A percentile compares a stretch with the other conserved stretches of the same genome.
These are phyloP conservation scores for Nakazawaea ernobii DNA, from an alignment of 805 yeast species.

Conservation along the genomic window DNA sequence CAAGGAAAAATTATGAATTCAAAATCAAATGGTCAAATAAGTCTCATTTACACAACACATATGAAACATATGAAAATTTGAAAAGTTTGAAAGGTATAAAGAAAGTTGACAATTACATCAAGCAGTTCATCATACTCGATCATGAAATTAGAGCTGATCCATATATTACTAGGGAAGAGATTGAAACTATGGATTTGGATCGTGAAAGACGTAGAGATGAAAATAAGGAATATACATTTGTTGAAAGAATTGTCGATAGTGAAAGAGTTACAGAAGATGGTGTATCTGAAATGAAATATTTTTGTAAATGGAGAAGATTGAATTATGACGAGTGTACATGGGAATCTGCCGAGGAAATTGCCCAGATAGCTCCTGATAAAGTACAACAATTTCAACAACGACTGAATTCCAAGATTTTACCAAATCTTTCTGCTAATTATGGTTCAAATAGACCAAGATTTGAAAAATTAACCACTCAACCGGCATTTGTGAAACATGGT, in stretches of 20 bases:
- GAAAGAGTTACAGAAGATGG: slow-evolving; percentile 66
- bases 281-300: slow-evolving; percentile 65
- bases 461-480: slow-evolving; percentile 82
- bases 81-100: slow-evolving; percentile 67
- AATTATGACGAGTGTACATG: slow-evolving; percentile 95
- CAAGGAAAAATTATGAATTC: slow-evolving; percentile 36
- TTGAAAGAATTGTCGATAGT: slow-evolving; percentile 85
- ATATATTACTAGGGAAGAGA: slow-evolving; percentile 79
- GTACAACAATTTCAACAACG: slow-evolving; percentile 81
- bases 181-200: slow-evolving; percentile 91
- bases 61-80: slow-evolving; percentile 67
- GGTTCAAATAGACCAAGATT: slow-evolving; percentile 76
- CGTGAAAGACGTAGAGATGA: slow-evolving; percentile 81
- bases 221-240: slow-evolving; percentile 74
- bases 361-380: slow-evolving; percentile 73
- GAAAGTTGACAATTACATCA: slow-evolving; percentile 84
- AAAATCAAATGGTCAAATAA: slow-evolving; percentile 80
- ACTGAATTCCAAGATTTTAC: slow-evolving; percentile 76
- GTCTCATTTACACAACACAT: slow-evolving; percentile 91
- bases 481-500: slow-evolving; percentile 83
- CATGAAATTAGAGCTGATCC: slow-evolving; percentile 76
- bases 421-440: slow-evolving; percentile 73
- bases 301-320: slow-evolving; percentile 89
- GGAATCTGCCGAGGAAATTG: slow-evolving; percentile 90
- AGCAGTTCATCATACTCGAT: slow-evolving; percentile 67